These are phyloP conservation scores for Dendrobium nobile DNA, from an alignment of 106 monocot species.

Conservation along the genomic window DNA sequence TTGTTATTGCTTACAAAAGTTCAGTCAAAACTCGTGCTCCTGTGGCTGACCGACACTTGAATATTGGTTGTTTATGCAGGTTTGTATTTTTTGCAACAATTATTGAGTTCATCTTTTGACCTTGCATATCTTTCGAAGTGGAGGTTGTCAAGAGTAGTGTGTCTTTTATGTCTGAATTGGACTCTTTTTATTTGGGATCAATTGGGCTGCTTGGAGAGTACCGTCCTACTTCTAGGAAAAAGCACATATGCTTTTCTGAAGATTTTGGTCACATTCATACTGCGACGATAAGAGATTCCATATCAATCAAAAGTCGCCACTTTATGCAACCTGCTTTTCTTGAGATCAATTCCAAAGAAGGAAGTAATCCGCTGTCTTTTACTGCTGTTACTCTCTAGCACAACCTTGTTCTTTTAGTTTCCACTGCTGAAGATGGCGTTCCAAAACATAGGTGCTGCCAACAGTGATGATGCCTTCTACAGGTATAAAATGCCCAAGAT, in stretches of 20 bases:
- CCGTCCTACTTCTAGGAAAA: constrained; percentile 23
- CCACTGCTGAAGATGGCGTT: constrained; percentile 45
- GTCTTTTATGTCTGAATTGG: constrained; percentile 25
- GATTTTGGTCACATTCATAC: neutral
- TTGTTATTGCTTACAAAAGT: too few relatives aligned
- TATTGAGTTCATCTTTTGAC: neutral
- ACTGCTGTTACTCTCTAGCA: constrained; percentile 10
- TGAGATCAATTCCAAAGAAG: constrained; percentile 4
- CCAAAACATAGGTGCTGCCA: constrained; percentile 73
- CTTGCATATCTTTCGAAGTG: constrained; percentile 14
- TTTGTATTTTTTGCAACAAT: neutral
- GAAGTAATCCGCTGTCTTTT: neutral
- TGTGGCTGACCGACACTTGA: neutral
- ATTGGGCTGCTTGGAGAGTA: constrained; percentile 32
- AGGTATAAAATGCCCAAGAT: constrained; percentile 89
- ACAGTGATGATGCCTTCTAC: constrained; percentile 86
- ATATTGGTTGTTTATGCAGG: neutral
- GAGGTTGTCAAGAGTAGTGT: constrained; percentile 15
- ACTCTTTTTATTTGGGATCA: constrained; percentile 25
- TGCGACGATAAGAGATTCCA: neutral
- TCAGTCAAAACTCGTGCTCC: too few relatives aligned
- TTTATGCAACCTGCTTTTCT: constrained; percentile 15
- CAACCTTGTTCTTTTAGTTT: neutral
- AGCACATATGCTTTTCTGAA: constrained; percentile 5
- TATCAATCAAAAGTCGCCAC: constrained; percentile 3